A percentile compares a stretch with the other conserved stretches of the same genome.
Evolutionary conservation across 345 rosid species (phyloP).

Genomic region (Orychophragmus violaceus): DNA sequence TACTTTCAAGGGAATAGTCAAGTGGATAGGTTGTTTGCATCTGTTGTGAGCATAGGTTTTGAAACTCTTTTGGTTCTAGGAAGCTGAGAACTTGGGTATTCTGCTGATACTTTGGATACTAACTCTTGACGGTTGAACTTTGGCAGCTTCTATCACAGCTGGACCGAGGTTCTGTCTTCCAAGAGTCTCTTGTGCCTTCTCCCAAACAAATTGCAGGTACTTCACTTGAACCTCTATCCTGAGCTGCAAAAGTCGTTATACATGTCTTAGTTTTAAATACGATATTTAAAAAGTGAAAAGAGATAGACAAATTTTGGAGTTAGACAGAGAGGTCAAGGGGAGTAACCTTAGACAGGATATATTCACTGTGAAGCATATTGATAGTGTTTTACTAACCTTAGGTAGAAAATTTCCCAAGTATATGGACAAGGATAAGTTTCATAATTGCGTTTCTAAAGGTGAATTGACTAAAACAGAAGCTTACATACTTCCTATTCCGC

Average conservation of each 20-base stretch:
- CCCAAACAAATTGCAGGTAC: slow-evolving; percentile 77
- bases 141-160: slow-evolving; percentile 77
- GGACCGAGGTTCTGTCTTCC: slow-evolving; percentile 60
- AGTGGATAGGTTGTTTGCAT: slow-evolving; percentile 43
- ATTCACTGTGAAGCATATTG: no score
- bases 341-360: no score
- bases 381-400: no score
- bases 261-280: slow-evolving; percentile 46
- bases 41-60: slow-evolving; percentile 48
- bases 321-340: no score
- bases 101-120: slow-evolving; percentile 64
- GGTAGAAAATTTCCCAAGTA: no score
- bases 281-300: slow-evolving; percentile 23
- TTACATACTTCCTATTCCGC: background rate
- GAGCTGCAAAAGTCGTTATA: slow-evolving; percentile 79
- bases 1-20: slow-evolving; percentile 84
- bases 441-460: background rate
- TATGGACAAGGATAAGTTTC: no score
- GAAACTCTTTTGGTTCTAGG: slow-evolving; percentile 60
- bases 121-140: slow-evolving; percentile 78
- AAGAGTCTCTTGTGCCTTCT: no score
- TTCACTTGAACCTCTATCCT: slow-evolving; percentile 92
- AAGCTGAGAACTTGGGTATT: slow-evolving; percentile 60
- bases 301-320: no score
- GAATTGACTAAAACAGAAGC: background rate